phyloP scores from a whole-genome alignment of 495 filamentous ascomycete species.

The Penicillium lividum region DNA sequence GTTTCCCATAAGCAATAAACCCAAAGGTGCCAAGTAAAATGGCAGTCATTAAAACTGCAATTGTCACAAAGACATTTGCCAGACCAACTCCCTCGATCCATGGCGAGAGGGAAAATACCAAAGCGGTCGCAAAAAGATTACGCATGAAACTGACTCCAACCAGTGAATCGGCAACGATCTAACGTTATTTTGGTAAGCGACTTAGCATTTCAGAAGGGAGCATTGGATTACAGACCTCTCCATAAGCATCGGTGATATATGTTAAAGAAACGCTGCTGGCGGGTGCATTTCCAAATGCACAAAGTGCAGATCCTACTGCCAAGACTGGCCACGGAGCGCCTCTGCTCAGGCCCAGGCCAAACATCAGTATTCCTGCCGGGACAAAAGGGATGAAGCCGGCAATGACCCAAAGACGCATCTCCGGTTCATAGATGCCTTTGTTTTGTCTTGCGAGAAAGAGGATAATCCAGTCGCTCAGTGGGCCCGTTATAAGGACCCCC shows the following conservation, averaged over 20 bases:
- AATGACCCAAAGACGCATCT: constrained; percentile 34
- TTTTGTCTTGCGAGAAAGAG: constrained; percentile 33
- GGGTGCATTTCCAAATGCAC: constrained; percentile 25
- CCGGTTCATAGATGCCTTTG: constrained; percentile 37
- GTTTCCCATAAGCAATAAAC: constrained; percentile 25
- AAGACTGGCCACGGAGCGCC: constrained; percentile 30
- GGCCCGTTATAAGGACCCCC: constrained; percentile 31
- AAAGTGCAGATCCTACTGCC: constrained; percentile 28
- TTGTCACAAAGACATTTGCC: constrained; percentile 21
- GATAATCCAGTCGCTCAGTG: constrained; percentile 35
- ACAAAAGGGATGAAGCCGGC: constrained; percentile 25
- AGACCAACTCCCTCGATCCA: constrained; percentile 30
- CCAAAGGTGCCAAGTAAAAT: constrained; percentile 18
- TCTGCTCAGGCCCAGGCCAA: constrained; percentile 32
- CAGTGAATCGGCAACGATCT: constrained; percentile 38
- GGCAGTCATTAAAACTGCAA: constrained; percentile 15
- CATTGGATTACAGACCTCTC: constrained; percentile 27
- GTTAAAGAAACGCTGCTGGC: constrained; percentile 32
- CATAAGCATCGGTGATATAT: constrained; percentile 38
- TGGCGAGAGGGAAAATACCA: constrained; percentile 35
- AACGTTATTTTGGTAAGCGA: neutral
- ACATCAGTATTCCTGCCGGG: constrained; percentile 33
- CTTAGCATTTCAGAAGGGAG: neutral
- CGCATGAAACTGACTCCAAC: constrained; percentile 33
- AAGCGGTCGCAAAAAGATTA: constrained; percentile 29